Evolutionary conservation across 106 monocot species (phyloP), one percentile per base, ranked within the genome.

Genomic region (Acorus calamus): DNA sequence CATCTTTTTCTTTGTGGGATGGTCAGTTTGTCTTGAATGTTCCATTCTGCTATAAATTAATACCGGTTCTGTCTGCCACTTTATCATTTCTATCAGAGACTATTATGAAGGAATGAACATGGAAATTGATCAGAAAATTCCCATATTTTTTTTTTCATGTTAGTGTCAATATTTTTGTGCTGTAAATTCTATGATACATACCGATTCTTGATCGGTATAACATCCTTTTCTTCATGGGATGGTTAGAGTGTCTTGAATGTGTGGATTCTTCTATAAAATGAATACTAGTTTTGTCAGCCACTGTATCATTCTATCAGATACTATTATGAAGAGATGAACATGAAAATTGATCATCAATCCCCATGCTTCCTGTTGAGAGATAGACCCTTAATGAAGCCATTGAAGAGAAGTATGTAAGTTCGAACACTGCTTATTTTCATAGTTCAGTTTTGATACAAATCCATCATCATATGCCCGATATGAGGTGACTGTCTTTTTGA

Each of bases 311-410:
- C 82, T 7, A 96, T 96, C 49, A 76, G 96, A 78, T 90, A 96
- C 60, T 90, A 83, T 69, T 96, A 96, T 63, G 96, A 96, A 77
- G 96, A 90, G 7, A 80, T 96, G 96, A 72, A 91, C 60, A 96
- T 96, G 96, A 85, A 74, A 60, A 73, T 96, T 44, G 96, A 96
- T 65, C 96, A 96, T 49, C 91, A 96, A 71, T 87, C 91, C 52
- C 96, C 90, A 8, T 91, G 90, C 91, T 85, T 50, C 76, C 91
- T 64, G 90, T 96, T 14, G 87, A 96, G 72, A 87, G 96, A 53
- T 84, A 96, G 67, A 91, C 91, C 28, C 96, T 96, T 64, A 96
- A 96, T 69, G 96, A 96, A 80, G 96, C 96, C 61, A 85, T 96
- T 73, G 87, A 96, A 84, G 91, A 96, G 65, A 96, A 85, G 14